A percentile compares a stretch with the other conserved stretches of the same genome.
Evolutionary conservation across 192 early-diverging fungal genomes (phyloP).

Genomic region (Endogone sp.): DNA sequence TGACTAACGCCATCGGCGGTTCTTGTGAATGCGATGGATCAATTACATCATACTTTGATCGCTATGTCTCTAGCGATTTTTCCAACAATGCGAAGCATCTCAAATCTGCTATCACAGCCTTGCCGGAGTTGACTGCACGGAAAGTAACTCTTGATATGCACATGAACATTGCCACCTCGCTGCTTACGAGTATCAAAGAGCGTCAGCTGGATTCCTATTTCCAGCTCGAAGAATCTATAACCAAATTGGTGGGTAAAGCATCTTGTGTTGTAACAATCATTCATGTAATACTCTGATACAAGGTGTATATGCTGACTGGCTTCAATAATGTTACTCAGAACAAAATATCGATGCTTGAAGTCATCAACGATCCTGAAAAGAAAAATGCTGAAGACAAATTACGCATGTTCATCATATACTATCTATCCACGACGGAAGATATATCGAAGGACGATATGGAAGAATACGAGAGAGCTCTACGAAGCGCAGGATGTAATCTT

Average conservation of each 20-base stretch:
- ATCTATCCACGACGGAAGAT: conserved; percentile 66
- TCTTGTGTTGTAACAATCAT: no score
- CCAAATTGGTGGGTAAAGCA: conserved; percentile 59
- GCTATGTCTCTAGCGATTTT: conserved; percentile 53
- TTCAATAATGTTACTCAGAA: conserved; percentile 83
- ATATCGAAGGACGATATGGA: conserved; percentile 79
- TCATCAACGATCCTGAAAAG: conserved; percentile 78
- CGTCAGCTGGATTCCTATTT: conserved; percentile 93
- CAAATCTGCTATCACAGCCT: conserved; percentile 84
- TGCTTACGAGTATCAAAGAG: conserved; percentile 88
- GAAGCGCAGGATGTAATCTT: conserved; percentile 68
- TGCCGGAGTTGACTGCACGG: conserved; percentile 93
- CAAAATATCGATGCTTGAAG: conserved; percentile 76
- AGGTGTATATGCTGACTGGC: conserved; percentile 74
- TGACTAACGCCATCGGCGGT: no score
- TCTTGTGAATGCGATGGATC: background rate
- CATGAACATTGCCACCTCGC: conserved; percentile 92
- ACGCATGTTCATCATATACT: conserved; percentile 85
- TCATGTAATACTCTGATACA: conserved; percentile 43
- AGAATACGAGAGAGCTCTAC: conserved; percentile 78
- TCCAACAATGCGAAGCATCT: conserved; percentile 82
- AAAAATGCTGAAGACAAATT: conserved; percentile 84
- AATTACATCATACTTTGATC: background rate
- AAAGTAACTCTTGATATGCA: conserved; percentile 97
- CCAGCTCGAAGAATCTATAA: conserved; percentile 88